Evolutionary conservation across 2,329 filamentous ascomycete genomes (phyloP).

Genomic region (Chaetomiaceae sp.): DNA sequence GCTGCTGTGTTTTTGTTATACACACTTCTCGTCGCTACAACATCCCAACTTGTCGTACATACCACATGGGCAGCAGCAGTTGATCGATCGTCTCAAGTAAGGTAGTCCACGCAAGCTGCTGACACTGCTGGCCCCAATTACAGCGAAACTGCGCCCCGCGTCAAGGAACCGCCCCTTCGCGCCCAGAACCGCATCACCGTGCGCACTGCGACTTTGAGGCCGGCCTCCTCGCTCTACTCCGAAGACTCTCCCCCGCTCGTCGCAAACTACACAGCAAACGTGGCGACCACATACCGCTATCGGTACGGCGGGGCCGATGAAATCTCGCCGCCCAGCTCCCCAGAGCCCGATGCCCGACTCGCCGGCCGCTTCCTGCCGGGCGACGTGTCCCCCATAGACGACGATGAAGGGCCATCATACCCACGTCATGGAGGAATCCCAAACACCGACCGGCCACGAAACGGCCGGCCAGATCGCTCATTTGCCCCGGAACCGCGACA

Average conservation of each 20-base stretch:
- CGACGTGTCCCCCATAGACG: conserved; percentile 53
- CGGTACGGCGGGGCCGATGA: conserved; percentile 27
- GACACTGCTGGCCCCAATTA: conserved; percentile 25
- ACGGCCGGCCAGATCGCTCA: conserved; percentile 3
- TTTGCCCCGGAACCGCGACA: conserved; percentile 8
- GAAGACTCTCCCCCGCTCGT: conserved; percentile 38
- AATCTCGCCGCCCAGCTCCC: conserved; percentile 56
- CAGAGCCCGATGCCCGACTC: conserved; percentile 38
- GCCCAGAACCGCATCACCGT: conserved; percentile 34
- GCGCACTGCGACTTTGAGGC: conserved; percentile 38
- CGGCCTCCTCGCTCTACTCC: conserved; percentile 60
- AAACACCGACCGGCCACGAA: not conserved
- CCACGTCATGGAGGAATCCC: not conserved
- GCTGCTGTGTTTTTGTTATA: not conserved
- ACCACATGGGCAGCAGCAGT: not conserved
- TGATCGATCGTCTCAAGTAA: not conserved
- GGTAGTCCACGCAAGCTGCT: too few species aligned
- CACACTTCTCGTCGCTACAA: not conserved
- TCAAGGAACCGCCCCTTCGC: conserved; percentile 34
- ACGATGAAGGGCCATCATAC: conserved; percentile 28
- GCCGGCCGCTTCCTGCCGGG: conserved; percentile 28
- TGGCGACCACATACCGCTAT: conserved; percentile 26
- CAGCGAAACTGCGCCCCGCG: conserved; percentile 32
- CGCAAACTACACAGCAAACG: conserved; percentile 30
- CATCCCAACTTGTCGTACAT: not conserved